Conservation (phyloP, 2,329 filamentous ascomycete genomes). For the Fusarium papillatum region DNA sequence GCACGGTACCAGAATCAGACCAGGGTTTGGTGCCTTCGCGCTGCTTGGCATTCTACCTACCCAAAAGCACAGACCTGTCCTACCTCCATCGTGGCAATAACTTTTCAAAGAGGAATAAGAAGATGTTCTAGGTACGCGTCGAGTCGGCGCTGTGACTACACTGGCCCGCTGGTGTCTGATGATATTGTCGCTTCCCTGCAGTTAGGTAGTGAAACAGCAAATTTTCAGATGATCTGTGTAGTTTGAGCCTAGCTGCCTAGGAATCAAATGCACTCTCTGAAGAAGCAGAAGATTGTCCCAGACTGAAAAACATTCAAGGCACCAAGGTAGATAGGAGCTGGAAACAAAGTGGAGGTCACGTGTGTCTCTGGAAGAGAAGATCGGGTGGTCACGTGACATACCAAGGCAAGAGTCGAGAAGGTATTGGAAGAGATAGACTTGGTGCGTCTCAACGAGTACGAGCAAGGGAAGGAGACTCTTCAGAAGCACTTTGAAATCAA, state of each 20-base stretch:
- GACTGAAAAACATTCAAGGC: too few species aligned
- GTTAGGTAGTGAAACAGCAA: too few species aligned
- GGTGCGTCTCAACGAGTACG: constrained; percentile 87
- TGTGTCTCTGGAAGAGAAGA: not conserved
- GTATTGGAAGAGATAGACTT: constrained; percentile 50
- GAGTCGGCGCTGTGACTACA: not conserved
- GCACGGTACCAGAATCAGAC: not conserved
- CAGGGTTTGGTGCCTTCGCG: not conserved
- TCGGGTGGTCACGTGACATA: not conserved
- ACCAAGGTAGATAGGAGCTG: too few species aligned
- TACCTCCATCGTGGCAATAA: not conserved
- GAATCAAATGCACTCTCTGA: too few species aligned
- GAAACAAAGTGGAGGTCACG: not conserved
- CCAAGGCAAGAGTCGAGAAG: not conserved
- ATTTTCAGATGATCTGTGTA: too few species aligned
- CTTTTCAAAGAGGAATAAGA: not conserved
- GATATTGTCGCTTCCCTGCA: too few species aligned
- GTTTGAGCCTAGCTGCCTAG: too few species aligned
- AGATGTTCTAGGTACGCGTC: not conserved
- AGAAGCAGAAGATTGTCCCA: too few species aligned
- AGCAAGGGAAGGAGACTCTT: constrained; percentile 84
- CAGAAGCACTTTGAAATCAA: constrained; percentile 87
- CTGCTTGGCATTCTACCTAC: not conserved
- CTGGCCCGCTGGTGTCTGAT: not conserved
- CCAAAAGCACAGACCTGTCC: not conserved